Conservation (phyloP, 163 green algal genomes). For the Coccomyxa subellipsoidea region DNA sequence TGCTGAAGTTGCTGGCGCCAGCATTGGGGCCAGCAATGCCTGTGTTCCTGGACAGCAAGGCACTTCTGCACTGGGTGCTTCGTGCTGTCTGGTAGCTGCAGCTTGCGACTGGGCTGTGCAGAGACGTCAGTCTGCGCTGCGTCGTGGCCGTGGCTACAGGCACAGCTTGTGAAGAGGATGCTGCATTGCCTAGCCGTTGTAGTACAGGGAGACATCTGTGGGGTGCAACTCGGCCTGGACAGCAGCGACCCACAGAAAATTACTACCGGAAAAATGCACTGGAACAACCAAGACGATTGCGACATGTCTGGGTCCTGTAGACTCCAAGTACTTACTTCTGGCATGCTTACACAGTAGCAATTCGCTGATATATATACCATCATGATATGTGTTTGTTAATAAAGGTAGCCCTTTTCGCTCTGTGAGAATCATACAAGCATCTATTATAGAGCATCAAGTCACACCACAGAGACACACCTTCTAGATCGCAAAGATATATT, state of each 20-base stretch:
- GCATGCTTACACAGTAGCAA: no score
- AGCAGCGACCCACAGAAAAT: background rate
- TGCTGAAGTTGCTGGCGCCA: background rate
- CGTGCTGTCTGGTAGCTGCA: background rate
- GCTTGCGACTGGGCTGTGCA: background rate
- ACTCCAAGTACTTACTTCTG: no score
- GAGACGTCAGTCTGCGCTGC: background rate
- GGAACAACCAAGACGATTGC: no score
- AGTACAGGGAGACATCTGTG: conserved; percentile 10
- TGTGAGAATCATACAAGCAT: no score
- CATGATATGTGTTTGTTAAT: no score
- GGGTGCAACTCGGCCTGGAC: background rate
- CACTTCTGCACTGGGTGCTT: background rate
- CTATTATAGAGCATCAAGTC: background rate
- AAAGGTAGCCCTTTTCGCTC: no score
- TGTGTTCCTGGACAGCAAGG: background rate
- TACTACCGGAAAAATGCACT: background rate
- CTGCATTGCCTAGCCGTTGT: background rate
- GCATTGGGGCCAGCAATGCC: background rate
- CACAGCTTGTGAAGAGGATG: background rate
- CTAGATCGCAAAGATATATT: background rate
- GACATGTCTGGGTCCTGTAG: no score
- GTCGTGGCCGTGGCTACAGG: background rate
- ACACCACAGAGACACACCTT: background rate
- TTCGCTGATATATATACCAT: no score